These are phyloP conservation scores for Cucumis cinereus DNA, from an alignment of 306 rosid species.

Conservation along the genomic window DNA sequence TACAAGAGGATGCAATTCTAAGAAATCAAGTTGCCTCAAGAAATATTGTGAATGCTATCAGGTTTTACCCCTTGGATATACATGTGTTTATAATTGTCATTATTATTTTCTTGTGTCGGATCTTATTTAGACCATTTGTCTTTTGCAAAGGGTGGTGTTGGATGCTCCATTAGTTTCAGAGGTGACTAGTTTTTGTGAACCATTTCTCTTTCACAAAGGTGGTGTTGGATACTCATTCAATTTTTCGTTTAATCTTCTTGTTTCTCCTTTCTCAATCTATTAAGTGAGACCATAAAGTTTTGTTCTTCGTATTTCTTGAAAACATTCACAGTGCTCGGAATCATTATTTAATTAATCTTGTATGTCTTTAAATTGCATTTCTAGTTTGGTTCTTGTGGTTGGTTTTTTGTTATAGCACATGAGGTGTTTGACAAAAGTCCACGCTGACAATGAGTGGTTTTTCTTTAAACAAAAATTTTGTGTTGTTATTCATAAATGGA, in stretches of 20 bases:
- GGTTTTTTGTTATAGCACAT: too few species aligned
- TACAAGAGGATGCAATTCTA: conserved; percentile 87
- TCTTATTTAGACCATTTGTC: conserved; percentile 5
- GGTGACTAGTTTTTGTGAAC: too few species aligned
- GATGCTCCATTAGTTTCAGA: conserved; percentile 74
- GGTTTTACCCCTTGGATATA: conserved; percentile 26
- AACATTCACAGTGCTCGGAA: too few species aligned
- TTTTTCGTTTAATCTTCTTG: too few species aligned
- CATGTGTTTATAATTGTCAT: neutral
- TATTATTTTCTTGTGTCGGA: neutral
- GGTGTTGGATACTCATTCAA: too few species aligned
- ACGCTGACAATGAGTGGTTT: neutral
- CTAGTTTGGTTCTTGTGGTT: too few species aligned
- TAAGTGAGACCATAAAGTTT: too few species aligned
- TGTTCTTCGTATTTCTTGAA: too few species aligned
- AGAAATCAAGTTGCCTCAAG: conserved; percentile 76
- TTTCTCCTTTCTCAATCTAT: too few species aligned
- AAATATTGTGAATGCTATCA: conserved; percentile 87
- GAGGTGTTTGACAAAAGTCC: conserved; percentile 24
- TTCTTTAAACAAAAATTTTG: neutral
- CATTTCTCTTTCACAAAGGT: too few species aligned
- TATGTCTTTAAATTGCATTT: too few species aligned
- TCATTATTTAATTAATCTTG: too few species aligned
- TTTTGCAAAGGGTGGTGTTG: conserved; percentile 64
- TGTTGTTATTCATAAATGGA: conserved; percentile 35